These are phyloP conservation scores for Aureobasidium sp. DNA, from an alignment of 2,329 filamentous ascomycete species.

Conservation along the genomic window DNA sequence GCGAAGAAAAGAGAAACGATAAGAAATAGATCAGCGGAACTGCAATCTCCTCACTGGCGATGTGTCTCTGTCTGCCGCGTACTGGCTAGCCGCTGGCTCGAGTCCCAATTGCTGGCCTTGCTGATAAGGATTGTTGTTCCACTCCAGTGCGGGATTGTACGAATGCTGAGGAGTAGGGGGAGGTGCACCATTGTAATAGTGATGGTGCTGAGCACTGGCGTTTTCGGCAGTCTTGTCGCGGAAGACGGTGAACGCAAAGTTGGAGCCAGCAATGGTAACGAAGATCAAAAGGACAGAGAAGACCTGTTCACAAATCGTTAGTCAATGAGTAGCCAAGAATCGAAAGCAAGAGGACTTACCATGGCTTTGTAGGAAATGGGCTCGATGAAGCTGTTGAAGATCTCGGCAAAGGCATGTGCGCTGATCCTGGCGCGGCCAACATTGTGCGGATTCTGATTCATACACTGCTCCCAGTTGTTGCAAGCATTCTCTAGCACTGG, in stretches of 20 bases:
- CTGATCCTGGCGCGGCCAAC: conserved; percentile 74
- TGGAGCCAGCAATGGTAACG: conserved; percentile 48
- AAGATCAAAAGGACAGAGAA: conserved; percentile 42
- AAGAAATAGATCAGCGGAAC: conserved; percentile 20
- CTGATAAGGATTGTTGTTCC: conserved; percentile 24
- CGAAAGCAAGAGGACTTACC: conserved; percentile 34
- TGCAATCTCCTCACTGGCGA: conserved; percentile 28
- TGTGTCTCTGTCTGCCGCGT: conserved; percentile 23
- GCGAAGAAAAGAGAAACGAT: not conserved
- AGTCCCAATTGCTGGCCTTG: conserved; percentile 17
- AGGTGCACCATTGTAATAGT: conserved; percentile 20
- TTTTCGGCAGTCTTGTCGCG: conserved; percentile 32
- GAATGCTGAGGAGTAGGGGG: conserved; percentile 28
- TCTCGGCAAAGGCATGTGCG: conserved; percentile 80
- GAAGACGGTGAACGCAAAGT: conserved; percentile 52
- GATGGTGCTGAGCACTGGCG: conserved; percentile 15
- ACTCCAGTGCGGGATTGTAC: conserved; percentile 22
- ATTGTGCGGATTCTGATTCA: conserved; percentile 70
- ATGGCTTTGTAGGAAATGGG: conserved; percentile 80
- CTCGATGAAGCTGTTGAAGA: conserved; percentile 89
- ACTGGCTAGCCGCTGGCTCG: conserved; percentile 27
- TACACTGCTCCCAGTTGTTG: conserved; percentile 76
- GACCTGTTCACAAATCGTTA: conserved; percentile 34
- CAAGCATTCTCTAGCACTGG: conserved; percentile 70
- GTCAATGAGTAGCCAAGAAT: not conserved